Base-by-base conservation (phyloP, 1,139 yeast species). In the Hyphopichia buzzinii region DNA sequence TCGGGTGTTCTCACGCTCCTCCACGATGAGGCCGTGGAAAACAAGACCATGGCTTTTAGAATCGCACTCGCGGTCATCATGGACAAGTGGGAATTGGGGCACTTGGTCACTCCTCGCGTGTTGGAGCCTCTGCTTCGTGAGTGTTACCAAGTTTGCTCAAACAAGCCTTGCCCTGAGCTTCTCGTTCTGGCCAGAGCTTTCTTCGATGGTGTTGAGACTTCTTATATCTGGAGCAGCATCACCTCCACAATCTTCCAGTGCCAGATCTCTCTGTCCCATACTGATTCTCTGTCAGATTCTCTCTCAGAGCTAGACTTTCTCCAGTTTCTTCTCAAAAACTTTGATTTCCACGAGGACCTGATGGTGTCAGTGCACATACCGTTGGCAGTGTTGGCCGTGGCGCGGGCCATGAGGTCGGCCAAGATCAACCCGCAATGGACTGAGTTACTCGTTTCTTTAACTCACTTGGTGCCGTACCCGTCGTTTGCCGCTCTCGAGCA, bases 21-120 rank as follows among this genome's bases (percentile, higher is more conserved):
- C 1, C 43, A 66, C 2, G 64, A 69, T 1, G 55, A 57, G 3
- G 48, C 56, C 1, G 41, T 42, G 3, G 47, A 49, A 10, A 57
- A 64, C 19, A 65, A 71, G 29, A 63, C 73, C 2, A 72, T 72
- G 26, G 81, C 86, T 0, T 78, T 79, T 46, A 78, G 73, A 39
- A 79, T 89, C 8, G 71, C 87, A 2, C 64, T 82, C 19, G 55
- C 67, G 4, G 77, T 94, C 4, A 71, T 89, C 4, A 77, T 89
- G 79, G 97, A 92, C 53, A 77, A 88, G 46, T 92, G 97, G 97
- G 97, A 92, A 57, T 81, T 92, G 26, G 92, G 96, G 11, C 79
- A 81, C 16, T 58, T 74, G 19, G 66, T 90, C 1, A 79, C 89
- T 0, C 94, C 96, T 0, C 59, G 63, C 22, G 57, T 89, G n/a